phyloP scores from a whole-genome alignment of 139 green algal genomes.

The Coelastrella sp. region DNA sequence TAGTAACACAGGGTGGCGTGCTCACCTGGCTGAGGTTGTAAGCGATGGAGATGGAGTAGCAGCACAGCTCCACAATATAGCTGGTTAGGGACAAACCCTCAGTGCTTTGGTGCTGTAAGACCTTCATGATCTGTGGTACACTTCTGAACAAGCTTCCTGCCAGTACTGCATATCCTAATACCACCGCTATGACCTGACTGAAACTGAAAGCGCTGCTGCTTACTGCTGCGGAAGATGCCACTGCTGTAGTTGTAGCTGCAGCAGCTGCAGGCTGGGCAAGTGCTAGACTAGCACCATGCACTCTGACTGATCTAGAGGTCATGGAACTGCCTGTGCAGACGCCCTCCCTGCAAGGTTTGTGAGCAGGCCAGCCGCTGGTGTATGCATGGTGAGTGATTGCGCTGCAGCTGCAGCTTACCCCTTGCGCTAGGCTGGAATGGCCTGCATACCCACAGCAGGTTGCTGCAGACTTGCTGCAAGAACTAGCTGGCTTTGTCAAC shows the following conservation, averaged over 20 bases:
- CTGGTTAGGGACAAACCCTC: constrained; percentile 74
- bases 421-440: no score
- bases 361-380: no score
- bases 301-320: neutral
- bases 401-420: no score
- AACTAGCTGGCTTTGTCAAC: no score
- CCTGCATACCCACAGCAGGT: neutral
- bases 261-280: neutral
- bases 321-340: neutral
- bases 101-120: constrained; percentile 29
- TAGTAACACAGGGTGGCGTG: no score
- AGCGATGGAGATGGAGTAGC: constrained; percentile 74
- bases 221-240: neutral
- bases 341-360: no score
- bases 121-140: constrained; percentile 76
- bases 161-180: constrained; percentile 68
- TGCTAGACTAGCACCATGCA: constrained; percentile 4
- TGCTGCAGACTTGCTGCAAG: no score
- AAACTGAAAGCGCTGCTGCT: neutral
- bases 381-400: no score
- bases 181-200: constrained; percentile 51
- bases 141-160: constrained; percentile 72
- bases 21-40: constrained; percentile 75
- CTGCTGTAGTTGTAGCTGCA: neutral
- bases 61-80: constrained; percentile 73